Percentiles rank a stretch among this genome's conserved stretches.
Conservation (phyloP, 148 eudicot genomes). For the Rhododendron simsii region DNA sequence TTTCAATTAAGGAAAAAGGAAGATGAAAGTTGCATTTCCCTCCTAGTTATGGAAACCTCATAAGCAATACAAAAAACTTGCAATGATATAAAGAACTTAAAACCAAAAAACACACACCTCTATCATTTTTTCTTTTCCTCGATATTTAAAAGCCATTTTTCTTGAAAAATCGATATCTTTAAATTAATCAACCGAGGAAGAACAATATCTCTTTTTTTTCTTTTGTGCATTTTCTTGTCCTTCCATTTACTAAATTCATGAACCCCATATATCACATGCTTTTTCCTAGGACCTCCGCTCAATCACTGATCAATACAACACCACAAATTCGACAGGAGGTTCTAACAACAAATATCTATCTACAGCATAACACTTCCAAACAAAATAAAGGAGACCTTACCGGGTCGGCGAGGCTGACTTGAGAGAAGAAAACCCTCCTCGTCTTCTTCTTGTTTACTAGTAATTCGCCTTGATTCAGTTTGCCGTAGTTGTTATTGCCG, state of each 20-base stretch:
- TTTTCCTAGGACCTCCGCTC: background rate
- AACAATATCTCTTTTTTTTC: background rate
- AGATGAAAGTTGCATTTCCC: background rate
- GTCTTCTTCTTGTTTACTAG: slow-evolving; percentile 10
- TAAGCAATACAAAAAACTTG: background rate
- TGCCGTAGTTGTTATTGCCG: background rate
- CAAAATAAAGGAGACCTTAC: slow-evolving; percentile 29
- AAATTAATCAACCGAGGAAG: background rate
- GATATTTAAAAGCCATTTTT: background rate
- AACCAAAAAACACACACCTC: too few species aligned
- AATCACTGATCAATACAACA: background rate
- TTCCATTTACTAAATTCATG: background rate
- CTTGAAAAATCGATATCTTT: background rate
- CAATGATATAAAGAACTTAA: background rate
- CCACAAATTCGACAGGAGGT: background rate
- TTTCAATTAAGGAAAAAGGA: background rate
- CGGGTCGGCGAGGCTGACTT: slow-evolving; percentile 68
- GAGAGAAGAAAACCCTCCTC: slow-evolving; percentile 55
- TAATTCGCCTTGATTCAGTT: background rate
- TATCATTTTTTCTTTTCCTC: background rate
- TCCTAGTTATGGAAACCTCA: background rate
- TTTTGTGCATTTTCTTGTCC: background rate
- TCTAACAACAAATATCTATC: background rate
- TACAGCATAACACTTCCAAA: background rate
- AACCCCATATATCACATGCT: background rate